These are phyloP conservation scores for Rhodotorula sphaerocarpa DNA, from an alignment of 768 basidiomycete genomes.

Conservation along the genomic window DNA sequence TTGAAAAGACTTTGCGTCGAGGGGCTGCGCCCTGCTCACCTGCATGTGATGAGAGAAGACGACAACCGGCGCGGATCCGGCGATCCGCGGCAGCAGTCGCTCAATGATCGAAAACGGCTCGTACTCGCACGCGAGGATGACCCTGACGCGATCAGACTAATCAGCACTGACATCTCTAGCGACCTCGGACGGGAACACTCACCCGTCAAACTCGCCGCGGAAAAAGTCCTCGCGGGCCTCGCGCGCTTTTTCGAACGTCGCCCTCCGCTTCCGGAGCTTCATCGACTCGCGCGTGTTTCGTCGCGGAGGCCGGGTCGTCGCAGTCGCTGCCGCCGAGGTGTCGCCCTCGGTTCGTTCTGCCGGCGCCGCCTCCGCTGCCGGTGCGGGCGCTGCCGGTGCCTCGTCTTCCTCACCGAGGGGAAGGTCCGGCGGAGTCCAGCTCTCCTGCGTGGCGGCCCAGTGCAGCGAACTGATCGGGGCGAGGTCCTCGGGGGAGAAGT, in stretches of 20 bases:
- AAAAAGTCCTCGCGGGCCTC: slow-evolving; percentile 71
- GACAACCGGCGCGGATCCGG: slow-evolving; percentile 76
- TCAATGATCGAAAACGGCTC: slow-evolving; percentile 75
- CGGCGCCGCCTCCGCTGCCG: neutral
- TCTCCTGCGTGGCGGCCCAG: slow-evolving; percentile 80
- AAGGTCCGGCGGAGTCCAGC: slow-evolving; percentile 57
- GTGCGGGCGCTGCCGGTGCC: too few species aligned
- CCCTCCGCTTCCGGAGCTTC: slow-evolving; percentile 72
- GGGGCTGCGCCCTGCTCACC: slow-evolving; percentile 46
- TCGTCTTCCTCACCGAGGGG: slow-evolving; percentile 30
- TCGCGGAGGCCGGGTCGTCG: neutral
- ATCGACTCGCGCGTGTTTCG: slow-evolving; percentile 48
- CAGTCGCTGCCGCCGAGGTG: neutral
- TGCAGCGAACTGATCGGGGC: slow-evolving; percentile 62
- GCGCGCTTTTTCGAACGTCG: slow-evolving; percentile 56
- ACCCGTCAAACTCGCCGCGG: slow-evolving; percentile 82
- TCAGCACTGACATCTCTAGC: too few species aligned
- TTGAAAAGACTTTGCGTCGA: too few species aligned
- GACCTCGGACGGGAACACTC: slow-evolving; percentile 40
- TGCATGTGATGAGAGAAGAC: slow-evolving; percentile 76
- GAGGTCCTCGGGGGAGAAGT: slow-evolving; percentile 57
- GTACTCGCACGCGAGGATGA: slow-evolving; percentile 74
- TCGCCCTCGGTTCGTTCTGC: neutral
- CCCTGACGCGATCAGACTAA: slow-evolving; percentile 48
- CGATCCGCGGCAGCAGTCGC: slow-evolving; percentile 63